These are phyloP conservation scores for Rhodocollybia butyracea DNA, from an alignment of 768 basidiomycete genomes.

Conservation along the genomic window DNA sequence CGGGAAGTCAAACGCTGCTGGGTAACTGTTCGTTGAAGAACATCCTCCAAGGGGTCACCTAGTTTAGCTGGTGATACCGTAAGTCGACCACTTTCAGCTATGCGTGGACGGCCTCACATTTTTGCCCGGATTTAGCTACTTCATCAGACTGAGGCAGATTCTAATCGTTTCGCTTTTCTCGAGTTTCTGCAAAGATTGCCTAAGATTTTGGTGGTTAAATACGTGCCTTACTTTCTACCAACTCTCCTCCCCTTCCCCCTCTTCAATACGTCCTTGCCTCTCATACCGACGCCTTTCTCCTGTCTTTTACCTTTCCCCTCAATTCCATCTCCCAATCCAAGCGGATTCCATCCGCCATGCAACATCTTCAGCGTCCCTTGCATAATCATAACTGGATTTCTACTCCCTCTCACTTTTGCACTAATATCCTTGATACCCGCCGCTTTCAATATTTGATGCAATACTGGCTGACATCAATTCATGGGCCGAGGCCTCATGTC, in stretches of 20 bases:
- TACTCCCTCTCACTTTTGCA: slow-evolving; percentile 92
- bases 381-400: slow-evolving; percentile 83
- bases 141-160: too few relatives aligned
- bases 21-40: too few relatives aligned
- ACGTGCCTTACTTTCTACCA: too few relatives aligned
- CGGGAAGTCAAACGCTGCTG: too few relatives aligned
- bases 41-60: too few relatives aligned
- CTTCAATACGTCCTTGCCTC: slow-evolving; percentile 68
- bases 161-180: too few relatives aligned
- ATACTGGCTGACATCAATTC: slow-evolving; percentile 86
- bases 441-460: slow-evolving; percentile 88
- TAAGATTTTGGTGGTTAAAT: too few relatives aligned
- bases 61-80: too few relatives aligned
- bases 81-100: too few relatives aligned
- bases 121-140: too few relatives aligned
- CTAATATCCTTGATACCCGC: slow-evolving; percentile 95
- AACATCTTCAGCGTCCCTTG: slow-evolving; percentile 82
- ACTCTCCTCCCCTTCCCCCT: slow-evolving; percentile 80
- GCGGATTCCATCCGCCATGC: slow-evolving; percentile 78
- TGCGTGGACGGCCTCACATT: too few relatives aligned
- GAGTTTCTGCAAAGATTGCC: too few relatives aligned
- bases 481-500: slow-evolving; percentile 78
- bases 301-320: slow-evolving; percentile 69
- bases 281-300: slow-evolving; percentile 74
- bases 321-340: slow-evolving; percentile 79